Base-by-base conservation (phyloP, 2,329 filamentous ascomycete genomes). In the Aspergillus latus region DNA sequence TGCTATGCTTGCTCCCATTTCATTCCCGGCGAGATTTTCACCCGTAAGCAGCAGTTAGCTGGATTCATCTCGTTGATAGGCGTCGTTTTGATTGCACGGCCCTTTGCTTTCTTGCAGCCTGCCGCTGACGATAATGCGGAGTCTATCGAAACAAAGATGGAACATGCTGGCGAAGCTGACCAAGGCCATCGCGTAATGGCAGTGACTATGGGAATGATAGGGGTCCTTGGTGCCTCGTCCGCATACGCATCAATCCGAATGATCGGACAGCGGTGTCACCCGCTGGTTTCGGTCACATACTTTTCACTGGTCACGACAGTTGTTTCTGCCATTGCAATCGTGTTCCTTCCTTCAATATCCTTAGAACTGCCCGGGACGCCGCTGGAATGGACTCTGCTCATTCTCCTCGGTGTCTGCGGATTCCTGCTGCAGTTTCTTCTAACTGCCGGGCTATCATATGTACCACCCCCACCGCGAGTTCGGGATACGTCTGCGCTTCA, bases 381-480 rank as follows among this genome's bases (percentile, higher is more conserved):
- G 2, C 75, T 78, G 1, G 78, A 92, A 68, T 93, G 89, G 87
- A 70, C 76, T 0, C 80, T 92, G 39, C 75, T 96, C 13, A 52
- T 86, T 0, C 82, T 87, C 37, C 76, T 96, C 3, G 90, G 89
- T 0, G 67, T 84, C 0, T 87, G 87, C 61, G 92, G 92, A 0
- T 93, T 96, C 68, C 71, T 88, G 21, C 88, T 93, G 83, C 92
- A 96, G 81, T 91, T 91, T 63, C 79, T 95, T n/a, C 77, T 95
- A 15, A 94, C 92, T 1, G 82, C 84, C 0, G 91, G 90, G 0
- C 75, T 97, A 47, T 80, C 88, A 26, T 84, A 87, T 59, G 88
- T 92, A 66, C 88, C 87, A 59, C 82, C 81, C 1, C 76, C 76
- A 2, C 57, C 49, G 11, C 49, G 48, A 26, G 40, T 42, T 29